These are phyloP conservation scores for Talaromyces sp. DNA, from an alignment of 2,329 filamentous ascomycete species.

Conservation along the genomic window DNA sequence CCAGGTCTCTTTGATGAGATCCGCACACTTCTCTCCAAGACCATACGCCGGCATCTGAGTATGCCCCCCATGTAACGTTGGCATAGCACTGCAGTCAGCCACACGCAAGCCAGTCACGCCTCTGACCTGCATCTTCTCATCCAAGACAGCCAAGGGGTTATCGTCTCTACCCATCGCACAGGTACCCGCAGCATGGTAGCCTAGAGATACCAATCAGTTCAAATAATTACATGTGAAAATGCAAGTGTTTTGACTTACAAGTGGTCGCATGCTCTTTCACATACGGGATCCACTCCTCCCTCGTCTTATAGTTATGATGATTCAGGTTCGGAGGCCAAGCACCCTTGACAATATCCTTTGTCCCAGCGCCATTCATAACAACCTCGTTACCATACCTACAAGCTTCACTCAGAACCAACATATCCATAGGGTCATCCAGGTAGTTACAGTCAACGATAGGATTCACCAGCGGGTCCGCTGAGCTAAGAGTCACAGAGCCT, in stretches of 20 bases:
- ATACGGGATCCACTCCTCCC: conserved; percentile 62
- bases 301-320: conserved; percentile 57
- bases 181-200: conserved; percentile 61
- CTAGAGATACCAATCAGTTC: conserved; percentile 28
- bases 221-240: too few relatives aligned
- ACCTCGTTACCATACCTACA: conserved; percentile 64
- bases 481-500: conserved; percentile 57
- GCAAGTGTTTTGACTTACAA: conserved; percentile 47
- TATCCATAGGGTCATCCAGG: conserved; percentile 58
- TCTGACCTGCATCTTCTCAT: conserved; percentile 56
- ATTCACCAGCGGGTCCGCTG: conserved; percentile 52
- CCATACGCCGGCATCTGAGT: conserved; percentile 63
- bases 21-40: conserved; percentile 58
- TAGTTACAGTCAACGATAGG: conserved; percentile 63
- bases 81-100: conserved; percentile 58
- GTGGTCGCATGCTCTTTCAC: conserved; percentile 64
- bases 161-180: conserved; percentile 58
- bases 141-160: conserved; percentile 56
- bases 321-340: conserved; percentile 58
- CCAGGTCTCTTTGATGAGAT: conserved; percentile 52
- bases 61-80: conserved; percentile 53
- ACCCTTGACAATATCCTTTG: conserved; percentile 62
- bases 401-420: conserved; percentile 62
- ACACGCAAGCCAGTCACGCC: conserved; percentile 59
- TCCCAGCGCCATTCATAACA: conserved; percentile 59